Evolutionary conservation across 306 rosid genomes (phyloP).

Genomic region (Sicyos edulis): DNA sequence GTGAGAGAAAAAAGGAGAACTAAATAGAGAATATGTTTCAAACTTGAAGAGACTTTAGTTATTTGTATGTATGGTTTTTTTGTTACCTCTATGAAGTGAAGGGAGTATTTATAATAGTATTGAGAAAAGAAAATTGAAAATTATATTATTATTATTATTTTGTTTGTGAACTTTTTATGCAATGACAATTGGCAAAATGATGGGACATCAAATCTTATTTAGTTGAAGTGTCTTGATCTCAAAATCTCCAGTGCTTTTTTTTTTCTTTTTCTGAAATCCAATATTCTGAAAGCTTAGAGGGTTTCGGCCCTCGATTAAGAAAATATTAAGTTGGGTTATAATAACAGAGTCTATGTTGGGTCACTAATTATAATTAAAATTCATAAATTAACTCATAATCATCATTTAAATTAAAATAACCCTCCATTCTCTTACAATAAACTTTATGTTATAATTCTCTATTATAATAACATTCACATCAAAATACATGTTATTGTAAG

Average conservation of each 20-base stretch:
- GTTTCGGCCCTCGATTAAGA: too few species aligned
- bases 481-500: too few species aligned
- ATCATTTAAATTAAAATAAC: too few species aligned
- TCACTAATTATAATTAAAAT: too few species aligned
- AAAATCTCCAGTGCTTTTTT: neutral
- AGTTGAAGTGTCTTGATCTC: neutral
- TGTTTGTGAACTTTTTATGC: neutral
- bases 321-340: too few species aligned
- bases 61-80: neutral
- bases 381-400: too few species aligned
- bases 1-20: neutral
- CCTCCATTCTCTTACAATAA: too few species aligned
- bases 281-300: too few species aligned
- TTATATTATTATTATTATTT: neutral
- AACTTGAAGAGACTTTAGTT: neutral
- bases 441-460: too few species aligned
- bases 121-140: neutral
- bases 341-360: too few species aligned
- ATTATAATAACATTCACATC: too few species aligned
- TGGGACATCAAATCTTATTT: slow-evolving; percentile 5
- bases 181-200: neutral
- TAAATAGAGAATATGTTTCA: neutral
- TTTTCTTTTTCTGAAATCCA: too few species aligned
- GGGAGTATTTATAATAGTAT: slow-evolving; percentile 5
- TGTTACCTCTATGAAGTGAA: neutral